Percentiles rank a stretch among this genome's conserved stretches.
These are phyloP conservation scores for Limtongia smithiae DNA, from an alignment of 805 yeast genomes.

Conservation along the genomic window DNA sequence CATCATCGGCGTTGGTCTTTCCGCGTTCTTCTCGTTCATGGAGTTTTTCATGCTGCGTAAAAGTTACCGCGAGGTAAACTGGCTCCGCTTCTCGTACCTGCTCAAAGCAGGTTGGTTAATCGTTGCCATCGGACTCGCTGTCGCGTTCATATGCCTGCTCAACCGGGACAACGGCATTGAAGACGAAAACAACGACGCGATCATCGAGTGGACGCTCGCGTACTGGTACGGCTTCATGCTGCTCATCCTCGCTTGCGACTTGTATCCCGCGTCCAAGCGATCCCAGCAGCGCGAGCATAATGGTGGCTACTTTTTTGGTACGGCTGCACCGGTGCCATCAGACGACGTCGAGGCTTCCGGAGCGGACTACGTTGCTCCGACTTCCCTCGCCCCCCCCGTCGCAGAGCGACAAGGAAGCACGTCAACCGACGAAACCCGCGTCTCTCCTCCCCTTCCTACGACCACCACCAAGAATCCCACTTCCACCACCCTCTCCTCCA, in stretches of 20 bases:
- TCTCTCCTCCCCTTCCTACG: no score
- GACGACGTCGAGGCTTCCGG: no score
- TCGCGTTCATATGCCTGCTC: slow-evolving; percentile 56
- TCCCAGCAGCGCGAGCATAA: slow-evolving; percentile 16
- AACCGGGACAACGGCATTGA: slow-evolving; percentile 29
- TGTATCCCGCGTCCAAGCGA: slow-evolving; percentile 45
- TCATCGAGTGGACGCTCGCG: slow-evolving; percentile 83
- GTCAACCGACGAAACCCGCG: no score
- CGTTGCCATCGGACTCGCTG: slow-evolving; percentile 63
- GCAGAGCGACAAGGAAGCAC: no score
- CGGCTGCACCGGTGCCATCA: no score
- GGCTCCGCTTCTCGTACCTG: slow-evolving; percentile 43
- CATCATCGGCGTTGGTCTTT: slow-evolving; percentile 60
- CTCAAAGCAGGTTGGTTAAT: slow-evolving; percentile 63
- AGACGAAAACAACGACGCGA: slow-evolving; percentile 44
- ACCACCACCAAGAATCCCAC: no score
- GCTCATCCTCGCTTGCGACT: slow-evolving; percentile 62
- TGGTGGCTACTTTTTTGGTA: slow-evolving; percentile 7
- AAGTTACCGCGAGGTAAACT: slow-evolving; percentile 39
- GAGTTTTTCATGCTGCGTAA: slow-evolving; percentile 48
- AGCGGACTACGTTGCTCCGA: no score
- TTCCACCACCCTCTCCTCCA: no score
- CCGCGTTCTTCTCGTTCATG: slow-evolving; percentile 44
- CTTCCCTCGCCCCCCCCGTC: no score
- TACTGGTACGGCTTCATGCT: slow-evolving; percentile 76